Evolutionary conservation across 768 basidiomycete species (phyloP).

Genomic region (Pholiota molesta): DNA sequence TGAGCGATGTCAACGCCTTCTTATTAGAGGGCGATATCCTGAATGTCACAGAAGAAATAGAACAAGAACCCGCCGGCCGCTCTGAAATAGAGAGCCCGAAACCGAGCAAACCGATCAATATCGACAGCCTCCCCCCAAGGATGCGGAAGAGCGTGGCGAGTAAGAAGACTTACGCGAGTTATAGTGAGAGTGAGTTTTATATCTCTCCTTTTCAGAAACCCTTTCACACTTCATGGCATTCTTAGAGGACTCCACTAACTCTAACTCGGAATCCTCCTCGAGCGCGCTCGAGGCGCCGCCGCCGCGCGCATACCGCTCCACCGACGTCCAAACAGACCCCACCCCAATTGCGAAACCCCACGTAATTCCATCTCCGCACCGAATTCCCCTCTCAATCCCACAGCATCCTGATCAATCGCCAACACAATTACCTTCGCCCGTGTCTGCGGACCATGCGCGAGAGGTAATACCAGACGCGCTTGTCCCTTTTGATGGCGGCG

Average conservation of each 20-base stretch:
- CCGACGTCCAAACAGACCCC: constrained; percentile 27
- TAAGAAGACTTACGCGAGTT: constrained; percentile 17
- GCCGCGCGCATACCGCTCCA: constrained; percentile 23
- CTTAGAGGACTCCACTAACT: constrained; percentile 15
- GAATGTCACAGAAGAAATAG: constrained; percentile 35
- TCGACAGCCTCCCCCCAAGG: constrained; percentile 26
- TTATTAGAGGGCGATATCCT: constrained; percentile 58
- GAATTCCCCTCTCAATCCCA: neutral
- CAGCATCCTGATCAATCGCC: constrained; percentile 16
- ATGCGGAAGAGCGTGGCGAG: constrained; percentile 25
- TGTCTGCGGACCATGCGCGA: constrained; percentile 25
- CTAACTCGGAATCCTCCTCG: constrained; percentile 20
- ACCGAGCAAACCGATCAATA: constrained; percentile 8
- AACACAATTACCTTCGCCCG: constrained; percentile 25
- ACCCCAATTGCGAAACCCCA: constrained; percentile 10
- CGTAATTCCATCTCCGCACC: constrained; percentile 5
- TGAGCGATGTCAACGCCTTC: constrained; percentile 58
- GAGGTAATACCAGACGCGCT: constrained; percentile 20
- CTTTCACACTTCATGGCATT: neutral
- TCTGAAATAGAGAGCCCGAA: constrained; percentile 4
- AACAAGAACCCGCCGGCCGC: constrained; percentile 8
- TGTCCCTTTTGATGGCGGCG: constrained; percentile 17
- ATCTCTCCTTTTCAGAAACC: neutral
- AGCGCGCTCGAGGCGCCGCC: constrained; percentile 20
- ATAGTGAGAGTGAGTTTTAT: constrained; percentile 14